phyloP scores from a whole-genome alignment of 176 grass and related monocot genomes.

The Oryza longistaminata region DNA sequence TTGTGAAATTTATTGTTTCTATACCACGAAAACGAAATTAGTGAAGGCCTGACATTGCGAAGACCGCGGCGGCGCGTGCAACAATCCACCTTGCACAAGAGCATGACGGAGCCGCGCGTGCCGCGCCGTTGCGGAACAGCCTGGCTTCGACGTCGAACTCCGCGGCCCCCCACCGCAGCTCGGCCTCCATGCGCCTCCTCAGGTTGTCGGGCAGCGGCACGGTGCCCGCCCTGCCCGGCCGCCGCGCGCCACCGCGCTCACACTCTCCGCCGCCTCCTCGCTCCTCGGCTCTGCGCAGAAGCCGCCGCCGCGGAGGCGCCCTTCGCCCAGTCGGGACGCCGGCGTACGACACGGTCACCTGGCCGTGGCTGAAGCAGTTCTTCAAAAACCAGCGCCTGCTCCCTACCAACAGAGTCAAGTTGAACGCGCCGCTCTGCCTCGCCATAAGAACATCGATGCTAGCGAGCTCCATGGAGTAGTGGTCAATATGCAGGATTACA shows the following conservation, averaged over 20 bases:
- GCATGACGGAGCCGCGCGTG: neutral
- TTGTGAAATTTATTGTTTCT: too few species aligned
- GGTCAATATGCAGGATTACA: neutral
- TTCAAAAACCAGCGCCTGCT: neutral
- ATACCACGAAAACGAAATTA: neutral
- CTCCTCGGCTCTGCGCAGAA: neutral
- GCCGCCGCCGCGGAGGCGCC: neutral
- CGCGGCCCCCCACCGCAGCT: neutral
- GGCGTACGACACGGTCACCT: neutral
- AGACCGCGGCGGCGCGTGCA: neutral
- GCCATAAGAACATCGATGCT: neutral
- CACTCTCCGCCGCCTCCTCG: neutral
- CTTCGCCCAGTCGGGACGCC: conserved; percentile 6
- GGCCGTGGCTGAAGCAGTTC: neutral
- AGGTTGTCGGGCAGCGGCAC: neutral
- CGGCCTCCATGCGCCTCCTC: neutral
- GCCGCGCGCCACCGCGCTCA: neutral
- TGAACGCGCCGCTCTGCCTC: too few species aligned
- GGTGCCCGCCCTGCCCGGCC: neutral
- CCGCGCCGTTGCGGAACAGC: neutral
- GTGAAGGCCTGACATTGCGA: neutral
- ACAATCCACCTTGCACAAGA: neutral
- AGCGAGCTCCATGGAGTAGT: neutral
- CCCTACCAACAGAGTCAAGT: neutral
- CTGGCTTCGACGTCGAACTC: conserved; percentile 14